phyloP scores from a whole-genome alignment of 2,329 filamentous ascomycete genomes.

The Pseudogymnoascus sp. region DNA sequence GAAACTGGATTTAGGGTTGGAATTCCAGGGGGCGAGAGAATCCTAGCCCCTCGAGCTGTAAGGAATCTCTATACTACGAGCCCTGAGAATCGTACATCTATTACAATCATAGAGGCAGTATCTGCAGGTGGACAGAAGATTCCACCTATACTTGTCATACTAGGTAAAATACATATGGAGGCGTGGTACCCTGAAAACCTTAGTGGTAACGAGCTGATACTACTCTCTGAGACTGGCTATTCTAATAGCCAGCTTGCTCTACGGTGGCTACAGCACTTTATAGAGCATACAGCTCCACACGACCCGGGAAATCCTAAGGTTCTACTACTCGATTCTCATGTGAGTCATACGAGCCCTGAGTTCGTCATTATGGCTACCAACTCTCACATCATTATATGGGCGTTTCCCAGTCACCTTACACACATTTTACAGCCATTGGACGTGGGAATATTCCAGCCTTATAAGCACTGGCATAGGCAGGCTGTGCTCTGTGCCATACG shows the following conservation, averaged over 20 bases:
- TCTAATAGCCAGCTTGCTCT: not conserved
- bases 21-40: too few relatives aligned
- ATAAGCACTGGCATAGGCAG: too few relatives aligned
- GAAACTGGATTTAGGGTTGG: too few relatives aligned
- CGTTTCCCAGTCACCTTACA: too few relatives aligned
- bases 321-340: not conserved
- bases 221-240: not conserved
- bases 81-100: not conserved
- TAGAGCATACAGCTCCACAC: not conserved
- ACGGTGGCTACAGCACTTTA: not conserved
- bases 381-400: not conserved
- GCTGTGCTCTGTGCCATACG: too few relatives aligned
- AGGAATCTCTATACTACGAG: not conserved
- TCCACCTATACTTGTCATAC: not conserved
- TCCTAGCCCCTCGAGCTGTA: too few relatives aligned
- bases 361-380: not conserved
- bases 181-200: not conserved
- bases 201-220: not conserved
- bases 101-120: not conserved
- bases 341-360: not conserved
- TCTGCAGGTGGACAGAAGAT: not conserved
- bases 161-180: not conserved
- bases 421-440: too few relatives aligned
- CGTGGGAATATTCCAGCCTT: too few relatives aligned
- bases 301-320: not conserved